phyloP scores from a whole-genome alignment of 1,284 basidiomycete genomes.

The Tilletia walkeri region DNA sequence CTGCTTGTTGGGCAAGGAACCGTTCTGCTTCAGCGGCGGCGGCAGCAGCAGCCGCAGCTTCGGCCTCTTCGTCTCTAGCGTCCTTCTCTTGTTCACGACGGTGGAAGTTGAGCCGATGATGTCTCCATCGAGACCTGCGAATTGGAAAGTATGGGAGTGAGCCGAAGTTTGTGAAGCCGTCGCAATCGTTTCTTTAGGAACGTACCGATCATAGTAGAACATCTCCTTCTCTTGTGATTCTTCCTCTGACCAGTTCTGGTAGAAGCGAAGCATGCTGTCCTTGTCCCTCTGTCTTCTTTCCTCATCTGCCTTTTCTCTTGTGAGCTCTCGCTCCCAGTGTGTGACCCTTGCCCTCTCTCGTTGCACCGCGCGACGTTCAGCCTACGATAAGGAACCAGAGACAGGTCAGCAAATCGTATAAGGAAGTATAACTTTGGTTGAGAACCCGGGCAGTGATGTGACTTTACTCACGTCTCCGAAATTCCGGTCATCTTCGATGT shows the following conservation, averaged over 20 bases:
- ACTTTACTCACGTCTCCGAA: conserved; percentile 20
- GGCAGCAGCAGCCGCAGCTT: conserved; percentile 20
- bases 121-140: conserved; percentile 43
- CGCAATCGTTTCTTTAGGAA: no score
- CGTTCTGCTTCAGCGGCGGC: conserved; percentile 38
- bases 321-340: conserved; percentile 38
- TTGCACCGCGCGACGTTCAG: conserved; percentile 15
- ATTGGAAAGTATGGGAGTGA: conserved; percentile 16
- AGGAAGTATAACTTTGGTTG: no score
- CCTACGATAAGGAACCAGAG: not conserved
- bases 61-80: conserved; percentile 30
- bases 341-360: conserved; percentile 25
- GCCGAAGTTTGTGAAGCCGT: not conserved
- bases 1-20: conserved; percentile 47
- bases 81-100: conserved; percentile 34
- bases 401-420: no score
- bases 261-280: not conserved
- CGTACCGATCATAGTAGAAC: conserved; percentile 35
- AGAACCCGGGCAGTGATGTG: no score
- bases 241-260: conserved; percentile 20
- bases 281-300: conserved; percentile 21
- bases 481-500: conserved; percentile 22
- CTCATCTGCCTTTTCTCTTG: conserved; percentile 28
- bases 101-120: conserved; percentile 27
- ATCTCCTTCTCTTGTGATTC: conserved; percentile 29